A percentile compares a stretch with the other conserved stretches of the same genome.
Conservation (phyloP, 2,329 filamentous ascomycete species). For the Calycina marina region DNA sequence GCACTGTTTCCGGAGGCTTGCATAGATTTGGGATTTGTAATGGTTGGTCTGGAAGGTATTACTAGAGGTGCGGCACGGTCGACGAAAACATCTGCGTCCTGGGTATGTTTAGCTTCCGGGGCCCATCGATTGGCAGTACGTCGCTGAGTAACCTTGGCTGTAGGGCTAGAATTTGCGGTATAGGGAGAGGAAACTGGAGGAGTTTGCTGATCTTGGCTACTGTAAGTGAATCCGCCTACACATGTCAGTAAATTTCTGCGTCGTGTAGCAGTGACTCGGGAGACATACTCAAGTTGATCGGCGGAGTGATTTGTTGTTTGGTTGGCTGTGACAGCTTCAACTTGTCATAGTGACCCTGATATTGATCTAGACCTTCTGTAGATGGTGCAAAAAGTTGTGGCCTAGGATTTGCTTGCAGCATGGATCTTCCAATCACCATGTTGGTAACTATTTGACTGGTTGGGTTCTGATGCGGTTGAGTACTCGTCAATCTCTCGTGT, state of each 20-base stretch:
- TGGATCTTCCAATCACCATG: slow-evolving; percentile 13
- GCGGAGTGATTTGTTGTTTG: slow-evolving; percentile 17
- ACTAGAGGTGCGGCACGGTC: slow-evolving; percentile 2
- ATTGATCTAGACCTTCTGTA: too few relatives aligned
- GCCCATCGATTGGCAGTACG: slow-evolving; percentile 8
- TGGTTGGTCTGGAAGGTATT: slow-evolving; percentile 9
- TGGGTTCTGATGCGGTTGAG: slow-evolving; percentile 5
- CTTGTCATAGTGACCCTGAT: too few relatives aligned
- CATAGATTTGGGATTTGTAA: slow-evolving; percentile 1
- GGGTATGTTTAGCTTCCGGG: background rate
- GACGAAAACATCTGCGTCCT: slow-evolving; percentile 1
- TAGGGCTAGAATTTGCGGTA: slow-evolving; percentile 17
- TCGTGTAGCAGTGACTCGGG: background rate
- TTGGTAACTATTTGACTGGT: slow-evolving; percentile 13
- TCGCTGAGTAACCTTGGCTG: slow-evolving; percentile 15
- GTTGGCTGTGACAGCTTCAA: slow-evolving; percentile 13
- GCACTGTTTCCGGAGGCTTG: background rate
- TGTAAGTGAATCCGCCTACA: slow-evolving; percentile 13
- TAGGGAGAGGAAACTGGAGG: slow-evolving; percentile 12
- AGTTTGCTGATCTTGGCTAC: slow-evolving; percentile 4
- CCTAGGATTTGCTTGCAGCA: slow-evolving; percentile 5
- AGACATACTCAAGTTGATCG: slow-evolving; percentile 18
- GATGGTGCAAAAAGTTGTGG: too few relatives aligned
- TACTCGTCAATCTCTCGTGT: background rate
- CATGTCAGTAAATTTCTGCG: slow-evolving; percentile 6